Evolutionary conservation across 1,139 yeast genomes (phyloP).

Genomic region (Candida neerlandica): DNA sequence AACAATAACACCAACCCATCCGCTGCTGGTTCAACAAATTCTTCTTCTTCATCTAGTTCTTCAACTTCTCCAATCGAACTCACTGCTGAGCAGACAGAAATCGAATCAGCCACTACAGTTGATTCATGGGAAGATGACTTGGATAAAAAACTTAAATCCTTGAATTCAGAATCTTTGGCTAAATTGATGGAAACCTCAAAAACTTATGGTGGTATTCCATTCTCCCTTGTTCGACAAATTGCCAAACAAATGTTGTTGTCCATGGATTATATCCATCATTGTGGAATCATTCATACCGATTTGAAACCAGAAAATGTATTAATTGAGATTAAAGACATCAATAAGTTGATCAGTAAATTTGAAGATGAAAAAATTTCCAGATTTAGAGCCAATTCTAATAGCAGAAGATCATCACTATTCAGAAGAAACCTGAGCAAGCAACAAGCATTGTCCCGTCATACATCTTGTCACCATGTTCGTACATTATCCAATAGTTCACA

Average conservation of each 20-base stretch:
- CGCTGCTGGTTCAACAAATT: background rate
- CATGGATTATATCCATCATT: conserved; percentile 44
- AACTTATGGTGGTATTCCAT: conserved; percentile 36
- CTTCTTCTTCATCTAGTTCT: conserved; percentile 13
- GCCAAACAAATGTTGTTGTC: conserved; percentile 41
- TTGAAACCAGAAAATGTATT: conserved; percentile 48
- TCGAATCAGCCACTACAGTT: conserved; percentile 13
- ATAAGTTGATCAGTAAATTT: conserved; percentile 34
- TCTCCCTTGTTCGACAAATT: conserved; percentile 38
- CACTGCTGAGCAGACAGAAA: conserved; percentile 11
- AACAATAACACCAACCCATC: background rate
- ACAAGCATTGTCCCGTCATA: conserved; percentile 2
- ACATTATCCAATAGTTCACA: conserved; percentile 14
- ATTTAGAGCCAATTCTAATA: conserved; percentile 15
- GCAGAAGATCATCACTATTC: conserved; percentile 12
- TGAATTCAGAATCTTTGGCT: conserved; percentile 19
- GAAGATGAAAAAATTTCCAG: conserved; percentile 33
- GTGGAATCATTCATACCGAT: conserved; percentile 49
- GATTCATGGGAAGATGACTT: conserved; percentile 13
- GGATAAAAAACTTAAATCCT: conserved; percentile 14
- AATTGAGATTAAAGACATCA: conserved; percentile 42
- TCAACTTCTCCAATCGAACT: conserved; percentile 12
- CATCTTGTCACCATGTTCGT: conserved; percentile 10
- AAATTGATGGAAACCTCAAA: conserved; percentile 19
- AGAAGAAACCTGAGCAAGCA: conserved; percentile 9